Conservation (phyloP, 345 rosid genomes). For the Populus euphratica region DNA sequence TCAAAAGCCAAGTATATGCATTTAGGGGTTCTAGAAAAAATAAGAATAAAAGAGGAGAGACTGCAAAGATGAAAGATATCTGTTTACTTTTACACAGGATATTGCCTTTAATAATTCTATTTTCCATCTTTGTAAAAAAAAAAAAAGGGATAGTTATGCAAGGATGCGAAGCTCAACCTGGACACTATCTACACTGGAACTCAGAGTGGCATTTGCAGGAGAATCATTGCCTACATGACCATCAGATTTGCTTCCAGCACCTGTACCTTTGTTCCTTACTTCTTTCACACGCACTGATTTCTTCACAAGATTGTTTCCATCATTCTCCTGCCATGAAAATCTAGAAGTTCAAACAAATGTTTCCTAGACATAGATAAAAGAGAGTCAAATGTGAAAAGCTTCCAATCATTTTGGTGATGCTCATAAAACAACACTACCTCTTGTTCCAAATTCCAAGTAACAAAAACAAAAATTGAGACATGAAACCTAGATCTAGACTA, state of each 20-base stretch:
- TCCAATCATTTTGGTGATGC: background rate
- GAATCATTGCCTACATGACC: constrained; percentile 22
- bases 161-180: constrained; percentile 14
- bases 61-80: no score
- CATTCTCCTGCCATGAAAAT: constrained; percentile 34
- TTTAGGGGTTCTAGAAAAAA: background rate
- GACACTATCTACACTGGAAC: constrained; percentile 25
- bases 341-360: background rate
- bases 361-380: background rate
- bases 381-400: background rate
- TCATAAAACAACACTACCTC: background rate
- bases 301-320: constrained; percentile 32
- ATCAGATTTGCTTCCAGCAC: constrained; percentile 27
- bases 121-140: background rate
- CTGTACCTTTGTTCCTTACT: constrained; percentile 32
- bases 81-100: no score
- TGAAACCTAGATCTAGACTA: background rate
- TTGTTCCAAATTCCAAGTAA: background rate
- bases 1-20: background rate
- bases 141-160: background rate
- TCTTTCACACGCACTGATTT: constrained; percentile 32
- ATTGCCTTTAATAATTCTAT: no score
- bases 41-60: background rate
- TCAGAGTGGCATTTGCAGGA: constrained; percentile 20
- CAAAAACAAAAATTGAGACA: background rate